These are phyloP conservation scores for Hypomontagnella monticulosa DNA, from an alignment of 495 filamentous ascomycete species.

Conservation along the genomic window DNA sequence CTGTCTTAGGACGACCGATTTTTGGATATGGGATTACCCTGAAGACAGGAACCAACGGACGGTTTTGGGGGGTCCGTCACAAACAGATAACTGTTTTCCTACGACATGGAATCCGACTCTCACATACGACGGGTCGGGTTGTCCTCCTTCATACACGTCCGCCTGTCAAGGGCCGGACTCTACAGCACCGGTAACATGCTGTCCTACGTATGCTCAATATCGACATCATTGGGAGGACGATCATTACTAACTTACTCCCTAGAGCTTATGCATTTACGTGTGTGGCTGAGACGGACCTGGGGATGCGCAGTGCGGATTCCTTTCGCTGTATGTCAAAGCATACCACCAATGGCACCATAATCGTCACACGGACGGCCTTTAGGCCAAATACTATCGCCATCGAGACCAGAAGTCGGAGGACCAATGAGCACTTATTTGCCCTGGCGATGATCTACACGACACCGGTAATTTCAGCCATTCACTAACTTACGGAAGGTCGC, in stretches of 20 bases:
- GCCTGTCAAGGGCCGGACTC: conserved; percentile 26
- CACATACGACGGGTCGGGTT: conserved; percentile 38
- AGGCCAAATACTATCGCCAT: conserved; percentile 18
- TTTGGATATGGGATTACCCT: conserved; percentile 44
- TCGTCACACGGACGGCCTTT: conserved; percentile 28
- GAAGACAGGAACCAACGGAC: conserved; percentile 24
- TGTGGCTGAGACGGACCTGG: background rate
- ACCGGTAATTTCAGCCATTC: conserved; percentile 28
- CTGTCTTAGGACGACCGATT: conserved; percentile 37
- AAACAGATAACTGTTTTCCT: conserved; percentile 41
- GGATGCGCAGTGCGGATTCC: background rate
- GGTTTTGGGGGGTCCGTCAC: conserved; percentile 45
- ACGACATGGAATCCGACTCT: conserved; percentile 33
- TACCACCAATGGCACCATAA: background rate
- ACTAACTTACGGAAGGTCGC: background rate
- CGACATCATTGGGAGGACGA: background rate
- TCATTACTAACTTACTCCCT: background rate
- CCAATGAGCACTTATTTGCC: conserved; percentile 38
- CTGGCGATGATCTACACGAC: conserved; percentile 40
- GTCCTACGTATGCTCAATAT: conserved; percentile 35
- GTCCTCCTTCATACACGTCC: conserved; percentile 41
- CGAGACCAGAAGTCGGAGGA: conserved; percentile 14
- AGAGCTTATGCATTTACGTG: conserved; percentile 31
- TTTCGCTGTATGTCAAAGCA: conserved; percentile 36
- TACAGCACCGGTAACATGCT: conserved; percentile 37